Evolutionary conservation across 2,329 filamentous ascomycete genomes (phyloP), one percentile per base, ranked within the genome.

Genomic region (Arachnomyces sp.): DNA sequence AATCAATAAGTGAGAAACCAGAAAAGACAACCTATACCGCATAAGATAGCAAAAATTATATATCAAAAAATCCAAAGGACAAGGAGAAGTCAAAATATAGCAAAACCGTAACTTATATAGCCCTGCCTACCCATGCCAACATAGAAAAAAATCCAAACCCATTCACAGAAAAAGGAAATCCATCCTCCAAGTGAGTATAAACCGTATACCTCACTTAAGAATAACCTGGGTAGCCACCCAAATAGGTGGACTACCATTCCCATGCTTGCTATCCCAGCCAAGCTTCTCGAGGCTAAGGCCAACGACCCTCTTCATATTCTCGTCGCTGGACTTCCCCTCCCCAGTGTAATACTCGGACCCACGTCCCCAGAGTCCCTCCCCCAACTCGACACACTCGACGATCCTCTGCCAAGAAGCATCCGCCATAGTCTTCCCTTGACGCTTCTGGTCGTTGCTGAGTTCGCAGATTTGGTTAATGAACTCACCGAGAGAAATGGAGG

Each of bases 381-480:
- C 73, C 29, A 71, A 64, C 18, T 72, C 62, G 3, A 79, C 61
- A 34, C 69, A 72, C 46, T 81, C 67, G 42, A 63, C 64, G 49
- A 83, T 79, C 53, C 74, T 74, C 50, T 68, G 68, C 0, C 68
- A 50, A 0, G 57, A 49, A 20, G 43, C 43, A 44, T 8, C 33
- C 15, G 2, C 34, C 20, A 25, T 25, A 9, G 20, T 25, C 20
- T 25, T 25, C 9, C 9, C 9, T 9, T 25, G 5, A 5, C 9
- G 20, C n/a, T 42, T 29, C 32, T 49, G 34, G 2, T 34, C 36
- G 8, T 45, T 30, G 48, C 80, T 79, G 4, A 54, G 60, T 31
- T 74, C 76, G 1, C 78, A 78, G 28, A 81, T 73, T 0, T 76
- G 71, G 45, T 68, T 64, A 50, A 84, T 66, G 11, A 84, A 57